Evolutionary conservation across 2,329 filamentous ascomycete species (phyloP).

Genomic region (Alternaria sp.): DNA sequence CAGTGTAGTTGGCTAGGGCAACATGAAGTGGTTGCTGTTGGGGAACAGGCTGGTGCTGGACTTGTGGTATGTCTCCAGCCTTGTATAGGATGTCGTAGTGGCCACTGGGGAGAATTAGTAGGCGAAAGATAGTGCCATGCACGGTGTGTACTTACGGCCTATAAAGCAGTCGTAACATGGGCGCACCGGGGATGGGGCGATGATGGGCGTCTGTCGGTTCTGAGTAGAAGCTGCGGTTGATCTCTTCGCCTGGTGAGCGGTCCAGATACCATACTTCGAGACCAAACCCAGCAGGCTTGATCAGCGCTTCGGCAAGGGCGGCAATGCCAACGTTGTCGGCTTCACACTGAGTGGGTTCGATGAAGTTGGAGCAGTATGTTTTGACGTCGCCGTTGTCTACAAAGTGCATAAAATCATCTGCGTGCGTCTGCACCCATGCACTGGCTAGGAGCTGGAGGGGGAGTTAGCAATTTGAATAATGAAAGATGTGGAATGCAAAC

Average conservation of each 20-base stretch:
- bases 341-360: slow-evolving; percentile 79
- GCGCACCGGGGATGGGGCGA: slow-evolving; percentile 52
- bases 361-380: slow-evolving; percentile 71
- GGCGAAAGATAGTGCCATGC: background rate
- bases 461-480: slow-evolving; percentile 14
- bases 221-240: slow-evolving; percentile 71
- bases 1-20: slow-evolving; percentile 45
- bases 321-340: slow-evolving; percentile 90
- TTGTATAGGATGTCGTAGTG: slow-evolving; percentile 96
- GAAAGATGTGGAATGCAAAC: slow-evolving; percentile 48
- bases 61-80: slow-evolving; percentile 57
- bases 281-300: slow-evolving; percentile 78
- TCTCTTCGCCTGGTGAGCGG: slow-evolving; percentile 76
- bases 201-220: slow-evolving; percentile 58
- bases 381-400: slow-evolving; percentile 64
- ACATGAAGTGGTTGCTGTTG: slow-evolving; percentile 43
- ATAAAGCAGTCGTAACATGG: slow-evolving; percentile 73
- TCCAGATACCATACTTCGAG: slow-evolving; percentile 93
- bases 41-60: slow-evolving; percentile 33
- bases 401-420: slow-evolving; percentile 73
- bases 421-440: slow-evolving; percentile 80
- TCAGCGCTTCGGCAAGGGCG: slow-evolving; percentile 76
- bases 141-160: slow-evolving; percentile 61
- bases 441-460: slow-evolving; percentile 73
- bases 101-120: slow-evolving; percentile 58